A percentile compares a stretch with the other conserved stretches of the same genome.
Conservation (phyloP, 2,329 filamentous ascomycete species). For the Gaeumannomyces tritici region DNA sequence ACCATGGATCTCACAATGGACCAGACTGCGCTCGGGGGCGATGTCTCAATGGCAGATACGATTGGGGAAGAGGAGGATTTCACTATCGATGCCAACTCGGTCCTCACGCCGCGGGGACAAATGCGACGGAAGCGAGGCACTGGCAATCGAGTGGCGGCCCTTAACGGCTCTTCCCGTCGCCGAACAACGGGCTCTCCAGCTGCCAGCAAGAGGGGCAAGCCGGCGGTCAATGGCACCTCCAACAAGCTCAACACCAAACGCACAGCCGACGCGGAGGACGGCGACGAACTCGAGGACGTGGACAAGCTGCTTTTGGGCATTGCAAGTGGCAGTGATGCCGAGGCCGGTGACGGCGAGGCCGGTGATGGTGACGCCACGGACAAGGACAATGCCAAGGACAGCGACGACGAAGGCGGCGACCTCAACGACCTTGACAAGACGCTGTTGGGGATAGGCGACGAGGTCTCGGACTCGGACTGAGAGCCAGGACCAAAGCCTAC, state of each 20-base stretch:
- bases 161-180: neutral
- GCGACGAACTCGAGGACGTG: conserved; percentile 1
- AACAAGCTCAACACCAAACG: neutral
- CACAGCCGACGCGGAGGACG: neutral
- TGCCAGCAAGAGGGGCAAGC: neutral
- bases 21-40: neutral
- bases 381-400: conserved; percentile 24
- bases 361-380: conserved; percentile 30
- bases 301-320: conserved; percentile 6
- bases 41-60: neutral
- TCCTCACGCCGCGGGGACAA: neutral
- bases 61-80: neutral
- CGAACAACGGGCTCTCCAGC: neutral
- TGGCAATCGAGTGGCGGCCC: neutral
- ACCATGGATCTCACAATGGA: neutral
- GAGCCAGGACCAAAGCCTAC: neutral
- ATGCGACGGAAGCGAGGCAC: neutral
- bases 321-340: conserved; percentile 18
- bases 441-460: conserved; percentile 3
- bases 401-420: conserved; percentile 1
- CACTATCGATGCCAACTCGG: neutral
- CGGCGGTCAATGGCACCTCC: neutral
- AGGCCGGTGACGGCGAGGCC: conserved; percentile 45
- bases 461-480: conserved; percentile 2
- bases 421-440: conserved; percentile 4